Evolutionary conservation across 257 asterid genomes (phyloP).

Genomic region (Salvia rosmarinus): DNA sequence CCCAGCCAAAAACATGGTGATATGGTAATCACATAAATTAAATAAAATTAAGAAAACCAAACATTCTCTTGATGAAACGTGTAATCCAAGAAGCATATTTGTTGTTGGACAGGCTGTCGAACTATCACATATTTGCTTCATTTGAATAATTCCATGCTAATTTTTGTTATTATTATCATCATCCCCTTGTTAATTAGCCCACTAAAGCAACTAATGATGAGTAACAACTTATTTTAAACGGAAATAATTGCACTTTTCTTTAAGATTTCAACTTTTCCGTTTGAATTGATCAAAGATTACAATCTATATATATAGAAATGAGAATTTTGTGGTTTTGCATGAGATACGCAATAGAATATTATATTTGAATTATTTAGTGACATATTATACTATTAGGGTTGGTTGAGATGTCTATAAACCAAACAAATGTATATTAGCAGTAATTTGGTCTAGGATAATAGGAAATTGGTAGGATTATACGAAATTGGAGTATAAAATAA

Average conservation of each 20-base stretch:
- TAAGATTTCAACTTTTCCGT: not conserved
- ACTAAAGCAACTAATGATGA: not conserved
- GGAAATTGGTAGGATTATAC: no score
- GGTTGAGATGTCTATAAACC: no score
- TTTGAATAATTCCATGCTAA: constrained; percentile 16
- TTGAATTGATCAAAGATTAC: not conserved
- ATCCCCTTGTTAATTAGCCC: not conserved
- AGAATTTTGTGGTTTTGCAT: not conserved
- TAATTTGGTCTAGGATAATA: no score
- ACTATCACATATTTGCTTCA: not conserved
- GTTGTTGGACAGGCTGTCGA: constrained; percentile 26
- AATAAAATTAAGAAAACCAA: constrained; percentile 4
- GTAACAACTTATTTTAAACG: not conserved
- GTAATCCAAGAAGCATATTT: constrained; percentile 30
- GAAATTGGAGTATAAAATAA: no score
- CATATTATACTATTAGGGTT: no score
- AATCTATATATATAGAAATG: not conserved
- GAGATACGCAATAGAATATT: not conserved
- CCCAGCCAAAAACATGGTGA: constrained; percentile 32
- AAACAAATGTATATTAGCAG: no score
- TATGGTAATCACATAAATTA: constrained; percentile 28
- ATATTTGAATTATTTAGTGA: no score
- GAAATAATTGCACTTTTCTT: not conserved
- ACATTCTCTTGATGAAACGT: constrained; percentile 31
- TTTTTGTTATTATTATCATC: not conserved